Evolutionary conservation across 192 early-diverging fungal species (phyloP).

Genomic region (Gamsiella multidivaricata): DNA sequence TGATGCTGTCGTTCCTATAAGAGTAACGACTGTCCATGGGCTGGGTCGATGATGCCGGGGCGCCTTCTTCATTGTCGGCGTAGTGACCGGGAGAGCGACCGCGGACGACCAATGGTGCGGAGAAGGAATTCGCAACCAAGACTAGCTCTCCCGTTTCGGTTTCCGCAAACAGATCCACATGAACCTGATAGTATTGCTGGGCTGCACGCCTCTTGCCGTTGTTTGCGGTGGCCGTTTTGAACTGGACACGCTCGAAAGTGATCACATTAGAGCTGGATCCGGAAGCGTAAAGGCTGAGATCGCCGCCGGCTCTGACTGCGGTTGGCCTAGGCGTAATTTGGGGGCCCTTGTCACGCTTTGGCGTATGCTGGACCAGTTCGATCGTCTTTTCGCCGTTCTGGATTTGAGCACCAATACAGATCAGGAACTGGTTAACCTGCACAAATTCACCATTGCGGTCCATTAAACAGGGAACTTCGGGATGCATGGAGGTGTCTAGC

Average conservation of each 20-base stretch:
- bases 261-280: conserved; percentile 61
- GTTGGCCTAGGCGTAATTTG: conserved; percentile 77
- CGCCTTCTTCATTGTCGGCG: conserved; percentile 66
- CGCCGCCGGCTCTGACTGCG: conserved; percentile 69
- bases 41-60: conserved; percentile 1
- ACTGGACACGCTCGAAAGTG: conserved; percentile 95
- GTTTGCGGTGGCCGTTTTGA: conserved; percentile 96
- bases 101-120: conserved; percentile 89
- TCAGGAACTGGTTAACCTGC: conserved; percentile 73
- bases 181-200: conserved; percentile 94
- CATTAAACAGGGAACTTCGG: conserved; percentile 73
- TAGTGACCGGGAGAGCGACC: conserved; percentile 96
- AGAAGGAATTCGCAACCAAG: conserved; percentile 76
- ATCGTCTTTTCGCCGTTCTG: conserved; percentile 78
- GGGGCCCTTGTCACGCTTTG: conserved; percentile 95
- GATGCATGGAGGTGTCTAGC: conserved; percentile 52
- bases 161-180: conserved; percentile 83
- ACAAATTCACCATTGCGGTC: conserved; percentile 64
- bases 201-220: conserved; percentile 93
- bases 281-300: conserved; percentile 54
- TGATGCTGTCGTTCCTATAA: conserved; percentile 52
- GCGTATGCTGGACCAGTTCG: conserved; percentile 87
- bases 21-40: conserved; percentile 16
- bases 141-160: conserved; percentile 65
- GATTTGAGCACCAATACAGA: conserved; percentile 83